Base-by-base conservation (phyloP, 805 yeast species). In the Candida coleopterorum region DNA sequence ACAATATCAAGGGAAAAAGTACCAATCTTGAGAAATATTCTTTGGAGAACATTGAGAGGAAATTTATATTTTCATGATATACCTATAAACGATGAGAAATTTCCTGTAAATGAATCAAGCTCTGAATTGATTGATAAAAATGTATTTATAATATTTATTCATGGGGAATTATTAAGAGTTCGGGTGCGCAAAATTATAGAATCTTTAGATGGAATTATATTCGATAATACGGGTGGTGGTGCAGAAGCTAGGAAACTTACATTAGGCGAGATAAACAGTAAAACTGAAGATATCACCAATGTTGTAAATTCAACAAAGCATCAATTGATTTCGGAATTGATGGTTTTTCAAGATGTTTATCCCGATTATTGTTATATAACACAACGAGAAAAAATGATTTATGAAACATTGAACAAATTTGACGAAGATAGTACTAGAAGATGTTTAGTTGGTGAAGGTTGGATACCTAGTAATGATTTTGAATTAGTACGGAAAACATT, bases 371-470 rank as follows among this genome's bases (percentile, higher is more conserved):
- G 45, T 24, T 62, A 55, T 37, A 45, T 46, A 6, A 42, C 78
- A 35, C 67, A 71, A 37, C 58, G 77, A 30, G 89, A 82, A 47
- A 73, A 75, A 45, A 56, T 73, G 17, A 77, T 81, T 28, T 81
- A 68, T 52, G 70, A 73, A 40, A 65, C 75, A 3, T 67, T 82
- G 63, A 81, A 81, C 56, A 67, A 66, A 41, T 84, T 85, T 48
- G 79, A 81, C 48, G 81, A 75, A 53, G 93, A 84, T 55, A 61
- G 72, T 37, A 73, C 74, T 29, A 71, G 87, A 55, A 73, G 77
- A 51, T 80, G 80, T 53, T 68, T 77, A 32, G 82, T 76, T 35
- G 85, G 79, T 22, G 86, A 78, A 66, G 87, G 86, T 30, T 82
- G 85, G 95, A 74, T 76, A 25, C 88, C 88, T 24, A 61, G 62